phyloP scores from a whole-genome alignment of 164 flowering plant species.

The Chimonanthus salicifolius region DNA sequence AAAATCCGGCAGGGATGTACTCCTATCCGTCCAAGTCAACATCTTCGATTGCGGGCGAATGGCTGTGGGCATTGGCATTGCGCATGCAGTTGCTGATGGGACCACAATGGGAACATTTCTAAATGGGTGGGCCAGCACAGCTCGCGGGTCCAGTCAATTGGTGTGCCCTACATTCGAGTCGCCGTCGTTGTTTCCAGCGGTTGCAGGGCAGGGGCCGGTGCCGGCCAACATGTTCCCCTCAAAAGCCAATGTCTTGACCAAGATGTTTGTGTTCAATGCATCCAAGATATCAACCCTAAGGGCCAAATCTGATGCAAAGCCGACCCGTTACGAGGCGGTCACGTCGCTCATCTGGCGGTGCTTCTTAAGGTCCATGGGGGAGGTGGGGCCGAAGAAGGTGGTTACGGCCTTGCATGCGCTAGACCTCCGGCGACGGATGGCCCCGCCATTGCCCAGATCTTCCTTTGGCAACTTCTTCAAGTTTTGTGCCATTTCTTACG shows the following conservation, averaged over 20 bases:
- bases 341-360: conserved; percentile 4
- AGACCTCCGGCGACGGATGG: conserved; percentile 8
- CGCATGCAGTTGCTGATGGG: background rate
- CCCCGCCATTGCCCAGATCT: background rate
- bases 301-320: background rate
- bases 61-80: background rate
- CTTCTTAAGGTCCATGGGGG: background rate
- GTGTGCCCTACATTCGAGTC: background rate
- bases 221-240: too few species aligned
- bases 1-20: background rate
- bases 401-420: background rate
- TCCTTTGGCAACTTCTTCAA: conserved; percentile 4
- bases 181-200: background rate
- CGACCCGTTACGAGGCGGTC: conserved; percentile 4
- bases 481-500: background rate
- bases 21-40: background rate
- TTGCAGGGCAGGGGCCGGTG: background rate
- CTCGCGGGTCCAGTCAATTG: background rate
- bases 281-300: background rate
- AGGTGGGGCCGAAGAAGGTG: background rate
- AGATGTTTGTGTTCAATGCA: background rate
- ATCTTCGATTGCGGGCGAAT: conserved; percentile 5
- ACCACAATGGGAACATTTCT: background rate
- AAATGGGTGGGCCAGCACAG: too few species aligned
- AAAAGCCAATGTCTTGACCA: background rate